Conservation (phyloP, 257 asterid genomes). For the Voacanga thouarsii region DNA sequence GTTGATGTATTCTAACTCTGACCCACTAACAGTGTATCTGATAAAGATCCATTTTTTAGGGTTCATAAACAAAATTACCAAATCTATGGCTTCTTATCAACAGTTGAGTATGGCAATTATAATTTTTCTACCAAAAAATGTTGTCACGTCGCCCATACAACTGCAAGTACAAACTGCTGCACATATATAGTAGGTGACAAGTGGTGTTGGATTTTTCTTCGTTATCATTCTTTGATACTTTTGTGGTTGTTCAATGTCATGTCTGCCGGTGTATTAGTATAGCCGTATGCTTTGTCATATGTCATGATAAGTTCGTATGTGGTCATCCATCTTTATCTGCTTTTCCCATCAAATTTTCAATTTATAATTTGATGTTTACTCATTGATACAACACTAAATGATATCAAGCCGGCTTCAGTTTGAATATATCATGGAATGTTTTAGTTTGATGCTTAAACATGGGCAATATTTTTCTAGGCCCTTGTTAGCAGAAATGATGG, state of each 20-base stretch:
- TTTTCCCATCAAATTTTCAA: background rate
- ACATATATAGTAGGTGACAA: background rate
- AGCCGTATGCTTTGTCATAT: background rate
- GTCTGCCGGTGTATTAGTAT: background rate
- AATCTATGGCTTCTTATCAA: background rate
- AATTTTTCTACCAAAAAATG: background rate
- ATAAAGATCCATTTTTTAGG: background rate
- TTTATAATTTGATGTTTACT: background rate
- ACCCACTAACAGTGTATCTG: background rate
- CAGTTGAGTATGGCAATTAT: background rate
- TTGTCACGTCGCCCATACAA: background rate
- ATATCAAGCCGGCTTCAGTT: background rate
- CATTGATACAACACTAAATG: background rate
- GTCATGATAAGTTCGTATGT: background rate
- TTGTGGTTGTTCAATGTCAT: background rate
- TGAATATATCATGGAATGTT: background rate
- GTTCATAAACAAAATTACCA: background rate
- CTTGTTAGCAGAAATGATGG: constrained; percentile 94
- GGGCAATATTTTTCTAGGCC: constrained; percentile 55
- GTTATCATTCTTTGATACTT: background rate
- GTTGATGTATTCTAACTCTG: background rate
- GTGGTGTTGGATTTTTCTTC: background rate
- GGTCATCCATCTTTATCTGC: background rate
- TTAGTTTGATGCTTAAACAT: constrained; percentile 28
- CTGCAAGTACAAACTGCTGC: background rate